phyloP scores from a whole-genome alignment of 306 rosid species.

The Begonia masoniana region DNA sequence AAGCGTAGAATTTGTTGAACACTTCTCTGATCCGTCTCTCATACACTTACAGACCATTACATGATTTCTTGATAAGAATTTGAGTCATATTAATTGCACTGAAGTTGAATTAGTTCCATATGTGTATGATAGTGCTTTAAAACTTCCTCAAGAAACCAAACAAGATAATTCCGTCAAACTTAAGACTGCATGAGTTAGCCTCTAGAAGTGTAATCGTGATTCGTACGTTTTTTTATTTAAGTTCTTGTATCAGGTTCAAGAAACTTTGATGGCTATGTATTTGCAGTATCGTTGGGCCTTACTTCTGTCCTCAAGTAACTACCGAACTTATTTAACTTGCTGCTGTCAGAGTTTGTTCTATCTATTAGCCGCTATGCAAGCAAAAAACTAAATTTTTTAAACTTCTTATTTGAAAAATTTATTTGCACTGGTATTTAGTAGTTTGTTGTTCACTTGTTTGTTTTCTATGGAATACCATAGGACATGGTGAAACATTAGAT shows the following conservation, averaged over 20 bases:
- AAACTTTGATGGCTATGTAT: conserved; percentile 56
- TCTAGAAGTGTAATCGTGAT: conserved; percentile 2
- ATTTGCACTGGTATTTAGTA: not conserved
- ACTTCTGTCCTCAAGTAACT: conserved; percentile 70
- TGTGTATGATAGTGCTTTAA: too few relatives aligned
- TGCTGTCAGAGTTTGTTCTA: too few relatives aligned
- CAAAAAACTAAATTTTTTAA: too few relatives aligned
- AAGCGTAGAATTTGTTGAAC: too few relatives aligned
- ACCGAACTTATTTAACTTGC: conserved; percentile 8
- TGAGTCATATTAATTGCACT: too few relatives aligned
- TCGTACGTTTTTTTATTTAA: not conserved
- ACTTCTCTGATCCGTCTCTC: too few relatives aligned
- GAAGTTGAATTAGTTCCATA: too few relatives aligned
- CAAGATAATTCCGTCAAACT: not conserved
- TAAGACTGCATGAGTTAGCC: not conserved
- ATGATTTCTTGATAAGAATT: too few relatives aligned
- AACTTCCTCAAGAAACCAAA: too few relatives aligned
- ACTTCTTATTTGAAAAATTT: too few relatives aligned
- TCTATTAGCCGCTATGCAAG: too few relatives aligned
- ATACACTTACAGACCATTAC: too few relatives aligned
- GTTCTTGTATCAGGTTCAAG: conserved; percentile 41
- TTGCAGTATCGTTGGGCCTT: conserved; percentile 82
- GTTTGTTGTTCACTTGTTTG: not conserved
- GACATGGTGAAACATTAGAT: not conserved
- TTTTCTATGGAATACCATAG: not conserved